phyloP scores from a whole-genome alignment of 2,329 filamentous ascomycete species.

The Fusarium humuli region DNA sequence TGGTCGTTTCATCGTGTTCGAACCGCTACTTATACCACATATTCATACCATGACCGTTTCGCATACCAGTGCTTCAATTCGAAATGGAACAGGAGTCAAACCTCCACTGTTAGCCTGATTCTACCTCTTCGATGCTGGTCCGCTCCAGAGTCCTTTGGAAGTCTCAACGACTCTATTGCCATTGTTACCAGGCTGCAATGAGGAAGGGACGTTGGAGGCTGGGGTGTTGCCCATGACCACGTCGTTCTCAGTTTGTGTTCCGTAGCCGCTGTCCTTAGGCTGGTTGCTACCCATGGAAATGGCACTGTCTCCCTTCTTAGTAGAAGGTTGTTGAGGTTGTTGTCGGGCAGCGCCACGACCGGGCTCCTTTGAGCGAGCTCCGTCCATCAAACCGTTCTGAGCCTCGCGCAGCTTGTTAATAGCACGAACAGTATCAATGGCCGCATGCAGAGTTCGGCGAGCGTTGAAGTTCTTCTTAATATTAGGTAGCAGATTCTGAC shows the following conservation, averaged over 20 bases:
- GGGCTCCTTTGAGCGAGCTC: conserved; percentile 65
- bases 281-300: conserved; percentile 52
- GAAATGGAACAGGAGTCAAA: background rate
- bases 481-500: conserved; percentile 73
- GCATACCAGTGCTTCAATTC: background rate
- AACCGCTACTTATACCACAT: conserved; percentile 6
- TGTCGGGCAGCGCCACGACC: conserved; percentile 49
- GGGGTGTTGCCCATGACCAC: conserved; percentile 62
- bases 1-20: conserved; percentile 3
- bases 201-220: conserved; percentile 57
- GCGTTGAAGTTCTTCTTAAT: conserved; percentile 83
- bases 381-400: conserved; percentile 71
- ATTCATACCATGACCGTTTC: conserved; percentile 2
- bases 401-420: conserved; percentile 78
- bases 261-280: conserved; percentile 62
- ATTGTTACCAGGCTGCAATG: conserved; percentile 65
- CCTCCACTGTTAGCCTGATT: background rate
- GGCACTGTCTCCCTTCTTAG: conserved; percentile 59
- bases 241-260: conserved; percentile 53
- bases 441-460: conserved; percentile 74
- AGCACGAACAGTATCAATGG: conserved; percentile 76
- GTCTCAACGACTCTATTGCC: conserved; percentile 71
- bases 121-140: conserved; percentile 47
- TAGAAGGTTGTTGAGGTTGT: conserved; percentile 29
- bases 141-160: conserved; percentile 71